Evolutionary conservation across 352 stramenopile genomes (phyloP), one percentile per base, ranked within the genome.

Genomic region (Albugo candida): DNA sequence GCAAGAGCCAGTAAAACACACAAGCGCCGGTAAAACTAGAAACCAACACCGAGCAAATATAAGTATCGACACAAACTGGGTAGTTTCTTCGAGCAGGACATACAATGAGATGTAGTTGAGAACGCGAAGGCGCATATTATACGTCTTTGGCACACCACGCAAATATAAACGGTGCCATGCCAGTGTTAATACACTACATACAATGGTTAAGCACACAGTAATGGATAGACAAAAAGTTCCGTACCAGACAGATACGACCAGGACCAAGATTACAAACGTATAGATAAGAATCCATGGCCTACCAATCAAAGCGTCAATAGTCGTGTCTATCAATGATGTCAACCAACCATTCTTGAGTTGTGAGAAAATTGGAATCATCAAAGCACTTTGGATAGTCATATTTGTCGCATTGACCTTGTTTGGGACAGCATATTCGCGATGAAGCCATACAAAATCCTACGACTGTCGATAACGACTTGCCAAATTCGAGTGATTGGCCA

Each of bases 61-160:
- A 8, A 31, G 24, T 31, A 31, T 54, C 38, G 24, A 31, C 24
- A 3, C 24, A 8, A 10, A 3, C 8, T 8, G 24, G 3, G 24
- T 31, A 3, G 8, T 31, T 31, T 8, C 8, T 13, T n/a, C 12
- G 34, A 27, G 12, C 20, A 18, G 27, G 14, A 68, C 70, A 40
- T 63, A 88, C 75, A 92, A 83, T 16, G 78, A 85, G 48, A 87
- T 77, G 61, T 85, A 92, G 61, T 92, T 88, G 46, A 92, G 68
- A 47, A 92, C 78, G 52, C 75, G 75, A 50, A 92, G 74, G 39
- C 78, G 75, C 37, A 92, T 87, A 52, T 88, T 88, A 61, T 88
- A 88, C 21, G 78, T 92, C 63, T 92, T 88, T 1, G 78, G 75
- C 13, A 92, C 75, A 36, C 78, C 78, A 21, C 75, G 73, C 5